Evolutionary conservation across 176 grass and related monocot species (phyloP).

Genomic region (Rhynchospora breviuscula): DNA sequence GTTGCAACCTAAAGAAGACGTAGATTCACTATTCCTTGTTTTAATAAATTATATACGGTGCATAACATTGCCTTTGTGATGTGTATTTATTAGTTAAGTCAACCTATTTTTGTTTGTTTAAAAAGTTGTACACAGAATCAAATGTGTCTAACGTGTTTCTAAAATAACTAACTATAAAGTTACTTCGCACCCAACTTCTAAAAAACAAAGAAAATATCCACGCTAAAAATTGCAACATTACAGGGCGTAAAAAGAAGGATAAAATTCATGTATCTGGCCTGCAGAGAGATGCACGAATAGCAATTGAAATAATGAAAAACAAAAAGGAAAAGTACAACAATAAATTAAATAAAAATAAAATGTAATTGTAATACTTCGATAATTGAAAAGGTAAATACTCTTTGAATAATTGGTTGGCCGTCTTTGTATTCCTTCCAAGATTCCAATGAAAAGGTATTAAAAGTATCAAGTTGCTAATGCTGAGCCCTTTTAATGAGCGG

Average conservation of each 20-base stretch:
- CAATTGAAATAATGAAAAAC: neutral
- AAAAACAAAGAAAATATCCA: neutral
- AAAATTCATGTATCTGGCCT: neutral
- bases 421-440: neutral
- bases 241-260: neutral
- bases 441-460: neutral
- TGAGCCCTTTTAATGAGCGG: slow-evolving; percentile 1
- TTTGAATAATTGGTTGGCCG: neutral
- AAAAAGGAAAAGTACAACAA: neutral
- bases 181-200: neutral
- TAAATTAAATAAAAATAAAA: too few relatives aligned
- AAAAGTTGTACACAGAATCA: neutral
- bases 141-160: neutral
- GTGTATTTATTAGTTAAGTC: neutral
- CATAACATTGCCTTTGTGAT: neutral
- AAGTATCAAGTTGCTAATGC: slow-evolving; percentile 10
- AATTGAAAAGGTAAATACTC: neutral
- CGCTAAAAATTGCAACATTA: neutral
- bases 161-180: neutral
- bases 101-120: neutral
- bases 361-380: neutral
- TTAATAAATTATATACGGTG: neutral
- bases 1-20: neutral
- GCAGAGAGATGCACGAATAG: neutral
- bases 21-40: neutral